A percentile compares a stretch with the other conserved stretches of the same genome.
phyloP scores from a whole-genome alignment of 352 stramenopile species.

The Halophytophthora polymorphica region DNA sequence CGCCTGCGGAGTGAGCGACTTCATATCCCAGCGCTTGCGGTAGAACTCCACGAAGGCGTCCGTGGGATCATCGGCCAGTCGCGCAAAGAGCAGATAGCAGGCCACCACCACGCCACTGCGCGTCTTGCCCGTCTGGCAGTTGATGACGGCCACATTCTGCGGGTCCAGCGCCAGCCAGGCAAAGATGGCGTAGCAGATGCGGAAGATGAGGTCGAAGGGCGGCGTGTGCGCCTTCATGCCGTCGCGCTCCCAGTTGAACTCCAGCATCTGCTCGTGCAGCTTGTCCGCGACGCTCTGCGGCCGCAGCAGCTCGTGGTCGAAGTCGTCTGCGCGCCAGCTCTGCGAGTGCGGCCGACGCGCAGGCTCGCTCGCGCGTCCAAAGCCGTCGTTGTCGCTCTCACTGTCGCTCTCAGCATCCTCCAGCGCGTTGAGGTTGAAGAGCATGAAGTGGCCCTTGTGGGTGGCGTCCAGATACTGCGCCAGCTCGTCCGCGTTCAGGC shows the following conservation, averaged over 20 bases:
- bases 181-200: constrained; percentile 91
- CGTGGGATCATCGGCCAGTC: constrained; percentile 59
- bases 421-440: constrained; percentile 81
- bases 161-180: constrained; percentile 87
- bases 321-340: constrained; percentile 10
- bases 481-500: constrained; percentile 73
- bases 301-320: neutral
- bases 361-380: neutral
- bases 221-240: constrained; percentile 83
- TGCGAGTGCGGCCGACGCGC: neutral
- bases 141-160: constrained; percentile 81
- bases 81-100: constrained; percentile 90
- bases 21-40: constrained; percentile 73
- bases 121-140: constrained; percentile 92
- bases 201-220: constrained; percentile 80
- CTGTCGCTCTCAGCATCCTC: constrained; percentile 20
- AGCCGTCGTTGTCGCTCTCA: neutral
- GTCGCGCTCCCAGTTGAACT: constrained; percentile 81
- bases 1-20: constrained; percentile 53
- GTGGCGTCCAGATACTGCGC: constrained; percentile 48
- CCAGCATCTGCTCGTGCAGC: constrained; percentile 78
- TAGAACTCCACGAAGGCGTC: constrained; percentile 93
- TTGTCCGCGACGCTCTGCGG: constrained; percentile 35
- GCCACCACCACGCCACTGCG: constrained; percentile 91
- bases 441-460: constrained; percentile 61